Conservation (phyloP, 768 basidiomycete genomes). For the Lactifluus rugatus region DNA sequence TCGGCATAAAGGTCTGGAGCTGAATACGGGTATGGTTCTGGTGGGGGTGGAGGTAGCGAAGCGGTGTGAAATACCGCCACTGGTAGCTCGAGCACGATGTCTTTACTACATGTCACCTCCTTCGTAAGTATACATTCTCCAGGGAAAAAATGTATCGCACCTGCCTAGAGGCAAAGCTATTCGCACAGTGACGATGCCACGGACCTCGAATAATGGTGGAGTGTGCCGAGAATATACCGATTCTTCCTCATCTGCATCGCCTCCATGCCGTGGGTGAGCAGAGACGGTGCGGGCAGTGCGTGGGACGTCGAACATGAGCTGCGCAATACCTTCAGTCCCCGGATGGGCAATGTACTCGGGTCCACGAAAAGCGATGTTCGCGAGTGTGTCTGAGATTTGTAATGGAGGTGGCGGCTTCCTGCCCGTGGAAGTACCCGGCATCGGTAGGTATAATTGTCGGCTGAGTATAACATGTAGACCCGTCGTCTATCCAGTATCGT, state of each 20-base stretch:
- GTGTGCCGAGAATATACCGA: not conserved
- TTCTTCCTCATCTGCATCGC: conserved; percentile 34
- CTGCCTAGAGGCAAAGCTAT: conserved; percentile 67
- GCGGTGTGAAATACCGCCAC: conserved; percentile 54
- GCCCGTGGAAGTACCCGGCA: conserved; percentile 24
- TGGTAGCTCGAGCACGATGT: conserved; percentile 55
- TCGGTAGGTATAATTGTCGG: conserved; percentile 49
- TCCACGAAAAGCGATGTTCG: conserved; percentile 61
- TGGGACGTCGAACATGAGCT: conserved; percentile 75
- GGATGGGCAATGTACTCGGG: conserved; percentile 67
- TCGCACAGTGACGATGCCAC: conserved; percentile 50
- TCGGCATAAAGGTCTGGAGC: not conserved
- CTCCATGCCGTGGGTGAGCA: conserved; percentile 53
- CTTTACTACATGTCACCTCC: conserved; percentile 42
- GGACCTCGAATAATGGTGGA: conserved; percentile 53
- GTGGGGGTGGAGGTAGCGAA: conserved; percentile 38
- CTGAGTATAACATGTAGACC: conserved; percentile 52
- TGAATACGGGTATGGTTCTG: conserved; percentile 12
- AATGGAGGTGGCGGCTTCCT: conserved; percentile 37
- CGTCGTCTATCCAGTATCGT: conserved; percentile 43
- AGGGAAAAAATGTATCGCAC: conserved; percentile 29
- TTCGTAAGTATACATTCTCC: not conserved
- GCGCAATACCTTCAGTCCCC: conserved; percentile 68
- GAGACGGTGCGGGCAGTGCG: conserved; percentile 50
- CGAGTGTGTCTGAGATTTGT: conserved; percentile 57